phyloP scores from a whole-genome alignment of 2,329 filamentous ascomycete species.

The Teratosphaeriaceae sp. region DNA sequence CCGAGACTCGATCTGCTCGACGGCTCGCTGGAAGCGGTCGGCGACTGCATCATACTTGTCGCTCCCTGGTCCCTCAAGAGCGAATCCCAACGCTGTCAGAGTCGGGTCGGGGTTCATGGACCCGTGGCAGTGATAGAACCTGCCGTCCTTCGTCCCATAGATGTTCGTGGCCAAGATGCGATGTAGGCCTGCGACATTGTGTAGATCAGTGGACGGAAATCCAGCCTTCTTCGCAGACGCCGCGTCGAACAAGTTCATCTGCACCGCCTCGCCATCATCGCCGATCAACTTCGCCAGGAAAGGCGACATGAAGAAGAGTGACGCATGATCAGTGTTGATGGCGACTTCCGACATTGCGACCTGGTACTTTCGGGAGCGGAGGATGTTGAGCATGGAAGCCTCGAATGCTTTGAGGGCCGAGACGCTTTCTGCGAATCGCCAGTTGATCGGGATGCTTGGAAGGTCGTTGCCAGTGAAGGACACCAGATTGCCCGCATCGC shows the following conservation, averaged over 20 bases:
- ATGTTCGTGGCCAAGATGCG: conserved; percentile 32
- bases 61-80: conserved; percentile 22
- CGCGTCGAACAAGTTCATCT: conserved; percentile 24
- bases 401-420: conserved; percentile 39
- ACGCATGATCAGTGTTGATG: conserved; percentile 43
- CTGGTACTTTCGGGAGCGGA: conserved; percentile 33
- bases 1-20: conserved; percentile 20
- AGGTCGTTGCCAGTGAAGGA: conserved; percentile 34
- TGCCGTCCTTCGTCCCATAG: conserved; percentile 42
- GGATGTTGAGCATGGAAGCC: conserved; percentile 31
- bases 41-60: conserved; percentile 35
- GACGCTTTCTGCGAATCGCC: conserved; percentile 51
- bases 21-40: conserved; percentile 36
- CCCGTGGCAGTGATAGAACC: conserved; percentile 44
- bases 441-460: conserved; percentile 45
- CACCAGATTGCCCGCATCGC: conserved; percentile 34
- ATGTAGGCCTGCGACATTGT: conserved; percentile 13
- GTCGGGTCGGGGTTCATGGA: conserved; percentile 41
- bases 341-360: conserved; percentile 25
- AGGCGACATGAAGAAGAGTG: conserved; percentile 39
- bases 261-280: conserved; percentile 26
- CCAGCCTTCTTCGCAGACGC: conserved; percentile 3
- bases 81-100: conserved; percentile 29
- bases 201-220: conserved; percentile 7
- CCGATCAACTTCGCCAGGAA: conserved; percentile 35